Evolutionary conservation across 176 grass and related monocot species (phyloP).

Genomic region (Urochloa ruziziensis): DNA sequence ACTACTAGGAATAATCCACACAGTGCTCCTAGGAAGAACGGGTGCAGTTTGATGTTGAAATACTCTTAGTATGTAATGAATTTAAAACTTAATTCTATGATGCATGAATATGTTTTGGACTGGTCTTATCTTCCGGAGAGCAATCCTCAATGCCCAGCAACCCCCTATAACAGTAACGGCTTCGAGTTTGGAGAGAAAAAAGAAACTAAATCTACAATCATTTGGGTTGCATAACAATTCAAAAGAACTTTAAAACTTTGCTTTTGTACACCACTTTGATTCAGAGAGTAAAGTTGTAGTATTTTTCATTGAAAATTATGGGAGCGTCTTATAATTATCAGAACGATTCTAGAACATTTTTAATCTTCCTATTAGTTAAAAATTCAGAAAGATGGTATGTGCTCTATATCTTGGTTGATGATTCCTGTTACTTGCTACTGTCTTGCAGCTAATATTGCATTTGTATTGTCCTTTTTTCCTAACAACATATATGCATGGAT

Average conservation of each 20-base stretch:
- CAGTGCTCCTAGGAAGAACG: too few relatives aligned
- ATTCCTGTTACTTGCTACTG: not conserved
- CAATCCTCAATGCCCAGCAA: too few relatives aligned
- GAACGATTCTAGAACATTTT: too few relatives aligned
- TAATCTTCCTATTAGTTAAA: too few relatives aligned
- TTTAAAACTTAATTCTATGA: not conserved
- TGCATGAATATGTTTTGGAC: not conserved
- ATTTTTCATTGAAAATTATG: not conserved
- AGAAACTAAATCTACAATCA: not conserved
- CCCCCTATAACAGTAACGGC: too few relatives aligned
- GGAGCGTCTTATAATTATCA: not conserved
- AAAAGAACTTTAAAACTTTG: not conserved
- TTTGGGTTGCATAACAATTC: not conserved
- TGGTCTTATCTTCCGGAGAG: not conserved
- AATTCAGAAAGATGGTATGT: too few relatives aligned
- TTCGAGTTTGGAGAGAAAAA: not conserved
- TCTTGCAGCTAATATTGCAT: not conserved
- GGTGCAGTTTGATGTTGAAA: too few relatives aligned
- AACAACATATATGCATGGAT: not conserved
- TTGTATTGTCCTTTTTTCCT: not conserved
- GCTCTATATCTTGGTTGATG: too few relatives aligned
- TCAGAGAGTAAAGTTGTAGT: not conserved
- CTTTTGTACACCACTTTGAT: not conserved
- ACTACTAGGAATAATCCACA: too few relatives aligned
- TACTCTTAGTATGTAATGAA: too few relatives aligned